Evolutionary conservation across 192 early-diverging fungal genomes (phyloP).

Genomic region (Phycomyces nitens): DNA sequence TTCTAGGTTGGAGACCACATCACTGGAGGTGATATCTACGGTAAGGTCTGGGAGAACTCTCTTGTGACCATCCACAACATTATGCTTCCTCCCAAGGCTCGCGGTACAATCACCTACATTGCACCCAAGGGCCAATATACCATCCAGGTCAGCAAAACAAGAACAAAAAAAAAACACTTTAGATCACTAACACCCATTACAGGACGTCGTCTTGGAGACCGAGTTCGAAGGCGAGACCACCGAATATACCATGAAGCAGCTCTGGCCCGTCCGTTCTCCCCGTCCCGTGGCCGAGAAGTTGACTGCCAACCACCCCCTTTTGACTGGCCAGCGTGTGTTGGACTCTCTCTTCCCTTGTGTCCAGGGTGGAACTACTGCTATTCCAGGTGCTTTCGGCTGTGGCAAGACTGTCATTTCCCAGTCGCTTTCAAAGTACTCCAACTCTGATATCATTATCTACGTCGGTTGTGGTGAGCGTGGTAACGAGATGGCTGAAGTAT

Average conservation of each 20-base stretch:
- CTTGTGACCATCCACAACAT: conserved; percentile 89
- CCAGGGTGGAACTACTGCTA: conserved; percentile 98
- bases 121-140: conserved; percentile 91
- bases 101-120: conserved; percentile 95
- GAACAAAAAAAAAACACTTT: neutral
- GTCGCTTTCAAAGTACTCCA: conserved; percentile 98
- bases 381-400: conserved; percentile 99
- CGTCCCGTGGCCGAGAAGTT: conserved; percentile 94
- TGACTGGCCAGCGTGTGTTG: conserved; percentile 98
- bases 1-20: conserved; percentile 90
- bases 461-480: conserved; percentile 97
- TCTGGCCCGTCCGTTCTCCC: conserved; percentile 96
- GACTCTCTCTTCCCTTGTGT: conserved; percentile 99
- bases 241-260: conserved; percentile 94
- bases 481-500: conserved; percentile 99
- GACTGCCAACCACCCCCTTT: conserved; percentile 89
- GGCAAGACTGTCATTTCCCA: conserved; percentile 99
- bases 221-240: conserved; percentile 96
- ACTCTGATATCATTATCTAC: conserved; percentile 99
- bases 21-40: conserved; percentile 97
- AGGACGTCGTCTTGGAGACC: conserved; percentile 88
- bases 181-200: neutral
- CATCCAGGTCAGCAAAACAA: conserved; percentile 49
- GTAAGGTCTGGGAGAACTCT: conserved; percentile 91
- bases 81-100: conserved; percentile 89